These are phyloP conservation scores for Rhodotorula diobovata DNA, from an alignment of 768 basidiomycete genomes.

Conservation along the genomic window DNA sequence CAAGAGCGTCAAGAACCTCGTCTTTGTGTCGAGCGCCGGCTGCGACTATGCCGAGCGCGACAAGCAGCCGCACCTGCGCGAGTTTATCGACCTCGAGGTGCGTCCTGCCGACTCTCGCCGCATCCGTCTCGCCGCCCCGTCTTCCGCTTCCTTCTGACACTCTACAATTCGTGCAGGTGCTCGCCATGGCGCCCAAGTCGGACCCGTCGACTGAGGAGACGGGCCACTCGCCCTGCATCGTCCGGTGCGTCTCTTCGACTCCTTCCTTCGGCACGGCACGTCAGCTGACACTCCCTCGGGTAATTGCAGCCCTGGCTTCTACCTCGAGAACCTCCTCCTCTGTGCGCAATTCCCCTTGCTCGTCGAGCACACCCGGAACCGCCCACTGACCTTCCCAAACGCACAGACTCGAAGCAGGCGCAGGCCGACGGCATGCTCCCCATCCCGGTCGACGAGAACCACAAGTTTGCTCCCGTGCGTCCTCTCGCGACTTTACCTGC, in stretches of 20 bases:
- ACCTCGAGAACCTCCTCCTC: constrained; percentile 15
- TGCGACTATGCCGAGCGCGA: constrained; percentile 15
- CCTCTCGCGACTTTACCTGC: too few species aligned
- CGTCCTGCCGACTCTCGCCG: background rate
- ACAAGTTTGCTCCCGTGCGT: constrained; percentile 18
- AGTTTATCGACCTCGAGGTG: constrained; percentile 24
- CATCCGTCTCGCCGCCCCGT: background rate
- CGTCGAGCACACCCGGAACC: too few species aligned
- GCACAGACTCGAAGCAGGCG: constrained; percentile 16
- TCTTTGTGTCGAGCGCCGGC: constrained; percentile 7
- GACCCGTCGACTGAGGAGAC: constrained; percentile 9
- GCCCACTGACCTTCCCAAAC: background rate
- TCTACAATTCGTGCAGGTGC: background rate
- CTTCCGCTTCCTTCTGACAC: too few species aligned
- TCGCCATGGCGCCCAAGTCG: constrained; percentile 9
- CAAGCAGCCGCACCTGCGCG: constrained; percentile 14
- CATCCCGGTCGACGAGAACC: constrained; percentile 9
- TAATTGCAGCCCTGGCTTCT: constrained; percentile 9
- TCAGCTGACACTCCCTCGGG: background rate
- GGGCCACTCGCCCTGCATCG: constrained; percentile 18
- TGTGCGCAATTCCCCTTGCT: background rate
- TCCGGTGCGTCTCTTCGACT: background rate
- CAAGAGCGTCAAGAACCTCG: constrained; percentile 8
- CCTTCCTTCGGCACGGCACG: background rate
- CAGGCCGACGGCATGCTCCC: constrained; percentile 19